Evolutionary conservation across 1,284 basidiomycete species (phyloP), one percentile per base, ranked within the genome.

Genomic region (Ceratobasidium sp.): DNA sequence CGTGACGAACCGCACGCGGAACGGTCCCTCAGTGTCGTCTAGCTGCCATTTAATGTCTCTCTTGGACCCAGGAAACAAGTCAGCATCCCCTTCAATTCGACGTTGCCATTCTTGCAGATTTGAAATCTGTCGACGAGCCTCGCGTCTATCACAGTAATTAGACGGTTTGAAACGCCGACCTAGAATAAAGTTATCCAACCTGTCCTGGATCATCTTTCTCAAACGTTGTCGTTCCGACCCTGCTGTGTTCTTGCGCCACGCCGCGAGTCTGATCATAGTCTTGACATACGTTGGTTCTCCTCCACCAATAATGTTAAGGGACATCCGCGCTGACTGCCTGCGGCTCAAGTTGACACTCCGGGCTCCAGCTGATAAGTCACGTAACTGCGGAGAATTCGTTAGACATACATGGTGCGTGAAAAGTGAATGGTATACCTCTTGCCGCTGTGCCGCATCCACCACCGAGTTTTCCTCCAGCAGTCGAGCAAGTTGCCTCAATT

Each of bases 11-110:
- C 92, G 83, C 71, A 91, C 89, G 58, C 93, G 85, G 74, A 91
- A 85, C 2, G 93, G 93, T 0, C 93, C 93, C 75, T 96, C 93
- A 5, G 92, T 94, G 73, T 94, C 93, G 72, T 95, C 93, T 38
- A 94, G 78, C 55, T 88, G 81, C 92, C 93, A 96, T 10, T 83
- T 77, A 82, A 82, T 10, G 77, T 77, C 27, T 79, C 53, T 38
- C 43, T 55, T 68, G n/a, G 40, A 68, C 10, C 65, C 65, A 15
- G 65, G 65, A 34, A 68, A 68, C 27, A 95, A 76, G 0, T 92
- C 92, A 22, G 91, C 85, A 75, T 95, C 93, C 0, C 85, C 86
- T 0, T 84, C 84, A 29, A 89, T 78, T 17, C 84, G 75, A 38
- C 83, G 76, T 0, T 84, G 79, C 84, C 87, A 88, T 64, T 90